Conservation (phyloP, 1,139 yeast species). For the Suhomyces guaymorum region DNA sequence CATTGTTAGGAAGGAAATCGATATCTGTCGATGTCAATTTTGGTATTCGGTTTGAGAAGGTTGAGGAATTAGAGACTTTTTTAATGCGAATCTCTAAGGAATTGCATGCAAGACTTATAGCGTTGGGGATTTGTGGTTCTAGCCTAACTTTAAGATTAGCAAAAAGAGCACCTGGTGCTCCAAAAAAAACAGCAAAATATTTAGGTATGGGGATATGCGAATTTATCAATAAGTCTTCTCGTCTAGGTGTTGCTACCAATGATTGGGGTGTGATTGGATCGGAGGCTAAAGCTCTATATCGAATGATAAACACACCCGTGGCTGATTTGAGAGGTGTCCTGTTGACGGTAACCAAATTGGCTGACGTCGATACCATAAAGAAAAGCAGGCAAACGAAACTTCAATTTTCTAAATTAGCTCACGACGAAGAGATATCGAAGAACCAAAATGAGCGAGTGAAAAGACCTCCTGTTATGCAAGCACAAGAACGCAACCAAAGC, state of each 20-base stretch:
- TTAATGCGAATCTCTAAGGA: constrained; percentile 60
- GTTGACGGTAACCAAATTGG: constrained; percentile 60
- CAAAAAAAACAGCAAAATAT: constrained; percentile 71
- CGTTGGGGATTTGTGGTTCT: constrained; percentile 54
- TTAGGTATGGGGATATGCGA: constrained; percentile 86
- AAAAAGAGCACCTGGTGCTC: constrained; percentile 63
- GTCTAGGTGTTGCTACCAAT: constrained; percentile 64
- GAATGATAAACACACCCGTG: constrained; percentile 61
- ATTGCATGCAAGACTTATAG: constrained; percentile 51
- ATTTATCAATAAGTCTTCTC: constrained; percentile 56
- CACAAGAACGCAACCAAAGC: too few relatives aligned
- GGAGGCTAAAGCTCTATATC: constrained; percentile 58
- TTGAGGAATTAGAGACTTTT: constrained; percentile 64
- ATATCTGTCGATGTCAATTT: constrained; percentile 88
- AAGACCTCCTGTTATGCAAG: too few relatives aligned
- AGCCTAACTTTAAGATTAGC: constrained; percentile 65
- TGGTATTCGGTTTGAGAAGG: constrained; percentile 75
- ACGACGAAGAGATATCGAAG: background rate
- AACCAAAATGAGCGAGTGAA: background rate
- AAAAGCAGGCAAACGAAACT: constrained; percentile 43
- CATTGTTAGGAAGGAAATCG: constrained; percentile 59
- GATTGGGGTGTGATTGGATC: constrained; percentile 62
- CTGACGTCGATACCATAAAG: constrained; percentile 34
- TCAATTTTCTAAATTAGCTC: constrained; percentile 27
- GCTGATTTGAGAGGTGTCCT: constrained; percentile 78